Conservation (phyloP, 2,329 filamentous ascomycete species). For the Pyrenophora tritici-repentis region DNA sequence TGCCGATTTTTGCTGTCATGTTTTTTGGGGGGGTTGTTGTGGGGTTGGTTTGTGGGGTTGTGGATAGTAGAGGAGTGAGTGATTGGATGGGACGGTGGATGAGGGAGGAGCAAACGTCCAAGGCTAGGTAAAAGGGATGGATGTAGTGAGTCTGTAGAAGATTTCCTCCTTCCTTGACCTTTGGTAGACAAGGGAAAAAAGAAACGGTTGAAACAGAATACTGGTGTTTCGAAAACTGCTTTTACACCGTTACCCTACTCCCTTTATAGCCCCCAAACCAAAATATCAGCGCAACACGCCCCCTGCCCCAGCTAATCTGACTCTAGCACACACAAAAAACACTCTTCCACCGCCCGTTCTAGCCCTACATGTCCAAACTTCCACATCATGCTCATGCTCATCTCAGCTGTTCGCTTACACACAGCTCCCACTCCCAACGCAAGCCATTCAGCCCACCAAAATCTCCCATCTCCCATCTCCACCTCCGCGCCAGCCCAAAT, state of each 20-base stretch:
- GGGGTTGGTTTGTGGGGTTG: background rate
- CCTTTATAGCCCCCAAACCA: background rate
- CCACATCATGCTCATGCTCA: background rate
- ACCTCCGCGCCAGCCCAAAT: too few species aligned
- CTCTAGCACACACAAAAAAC: background rate
- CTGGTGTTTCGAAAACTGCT: background rate
- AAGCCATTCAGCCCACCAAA: too few species aligned
- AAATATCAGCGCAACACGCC: background rate
- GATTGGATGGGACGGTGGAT: background rate
- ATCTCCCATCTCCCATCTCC: too few species aligned
- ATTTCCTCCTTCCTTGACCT: too few species aligned
- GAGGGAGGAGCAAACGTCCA: background rate
- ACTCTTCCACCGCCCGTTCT: background rate
- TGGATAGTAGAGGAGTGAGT: too few species aligned
- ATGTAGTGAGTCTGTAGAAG: background rate
- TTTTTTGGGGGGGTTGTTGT: background rate
- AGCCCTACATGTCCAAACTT: background rate
- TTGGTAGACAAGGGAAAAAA: background rate
- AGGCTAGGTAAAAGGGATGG: background rate
- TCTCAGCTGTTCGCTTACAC: constrained; percentile 2
- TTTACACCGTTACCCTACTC: background rate
- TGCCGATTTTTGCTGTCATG: constrained; percentile 7
- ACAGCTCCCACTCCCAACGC: too few species aligned
- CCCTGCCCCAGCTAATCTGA: background rate
- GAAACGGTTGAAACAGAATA: background rate